These are phyloP conservation scores for Clarireedia homoeocarpa DNA, from an alignment of 2,329 filamentous ascomycete genomes.

Conservation along the genomic window DNA sequence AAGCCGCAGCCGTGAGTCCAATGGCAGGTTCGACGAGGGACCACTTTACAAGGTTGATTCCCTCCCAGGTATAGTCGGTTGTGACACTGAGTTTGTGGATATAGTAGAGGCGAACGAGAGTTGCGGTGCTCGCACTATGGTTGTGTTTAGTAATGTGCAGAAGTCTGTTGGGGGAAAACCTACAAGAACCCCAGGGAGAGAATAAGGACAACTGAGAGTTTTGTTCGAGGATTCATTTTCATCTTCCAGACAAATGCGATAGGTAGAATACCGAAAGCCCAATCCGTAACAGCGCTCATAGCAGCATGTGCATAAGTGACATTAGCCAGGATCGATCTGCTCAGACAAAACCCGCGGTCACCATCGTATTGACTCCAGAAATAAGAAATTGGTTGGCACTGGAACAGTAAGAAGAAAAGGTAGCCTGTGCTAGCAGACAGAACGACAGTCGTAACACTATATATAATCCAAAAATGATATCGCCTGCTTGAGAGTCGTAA, in stretches of 20 bases:
- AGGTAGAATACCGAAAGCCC: conserved; percentile 26
- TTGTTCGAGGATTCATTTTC: conserved; percentile 25
- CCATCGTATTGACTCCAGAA: conserved; percentile 31
- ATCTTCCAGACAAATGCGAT: conserved; percentile 26
- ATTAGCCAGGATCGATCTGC: conserved; percentile 16
- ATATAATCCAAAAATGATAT: conserved; percentile 23
- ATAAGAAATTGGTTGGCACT: conserved; percentile 26
- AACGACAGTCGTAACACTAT: conserved; percentile 17
- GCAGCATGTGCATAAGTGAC: conserved; percentile 25
- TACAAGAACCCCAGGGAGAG: conserved; percentile 34
- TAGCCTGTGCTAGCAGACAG: conserved; percentile 23
- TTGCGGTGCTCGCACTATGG: conserved; percentile 34
- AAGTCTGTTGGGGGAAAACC: conserved; percentile 10
- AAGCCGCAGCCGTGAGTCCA: conserved; percentile 34
- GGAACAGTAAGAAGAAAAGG: conserved; percentile 26
- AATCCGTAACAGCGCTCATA: conserved; percentile 25
- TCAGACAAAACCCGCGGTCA: conserved; percentile 28
- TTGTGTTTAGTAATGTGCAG: conserved; percentile 1
- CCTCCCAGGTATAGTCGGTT: conserved; percentile 34
- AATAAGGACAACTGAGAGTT: conserved; percentile 29
- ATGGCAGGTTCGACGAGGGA: conserved; percentile 37
- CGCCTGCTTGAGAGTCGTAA: conserved; percentile 22
- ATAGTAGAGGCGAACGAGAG: conserved; percentile 37
- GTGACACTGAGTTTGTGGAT: conserved; percentile 32
- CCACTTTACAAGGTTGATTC: conserved; percentile 37